Evolutionary conservation across 129 eudicot genomes (phyloP), one percentile per base, ranked within the genome.

Genomic region (Glebionis coronaria): DNA sequence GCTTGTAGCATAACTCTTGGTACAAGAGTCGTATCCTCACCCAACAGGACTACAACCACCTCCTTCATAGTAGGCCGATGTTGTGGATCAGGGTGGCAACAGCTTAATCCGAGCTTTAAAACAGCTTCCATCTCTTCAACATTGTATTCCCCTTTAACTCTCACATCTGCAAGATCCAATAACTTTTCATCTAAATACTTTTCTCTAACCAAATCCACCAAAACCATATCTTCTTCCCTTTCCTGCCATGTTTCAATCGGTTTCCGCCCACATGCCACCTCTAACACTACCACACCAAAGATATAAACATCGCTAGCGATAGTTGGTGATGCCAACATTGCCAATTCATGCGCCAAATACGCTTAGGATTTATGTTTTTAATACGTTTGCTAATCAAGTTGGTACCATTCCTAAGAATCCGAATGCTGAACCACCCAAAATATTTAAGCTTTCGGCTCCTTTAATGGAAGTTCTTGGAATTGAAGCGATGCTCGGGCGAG

Each of bases 1-100:
- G 6, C 63, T 58, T 28, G 63, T 21, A 58, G 63, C 63, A 57
- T 27, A 57, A 57, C 18, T 58, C 15, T 58, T 14, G 63, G 63
- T 23, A 40, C 44, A 58, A 28, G 20, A 14, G 75, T 62, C 9
- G 53, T 70, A 63, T 68, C 76, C 71, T 84, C 88, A 3, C 91
- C 95, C 61, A 84, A 42, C 81, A 88, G 73, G 14, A 88, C 29
- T 9, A 79, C 82, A 12, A 73, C 82, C 61, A 88, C 95, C 45
- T 88, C 91, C 57, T 71, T 70, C 88, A 88, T 88, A 27, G 76
- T 75, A 46, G 95, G 95, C 61, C 95, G 66, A 25, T 76, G 91
- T n/a, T 44, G 65, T 11, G 91, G 95, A 49, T 82, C 86, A 31
- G 97, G 97, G 83, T 90, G 94, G 65, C 94, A 90, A 78, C 97